Percentiles rank a stretch among this genome's conserved stretches.
These are phyloP conservation scores for Saturnispora besseyi DNA, from an alignment of 805 yeast species.

Conservation along the genomic window DNA sequence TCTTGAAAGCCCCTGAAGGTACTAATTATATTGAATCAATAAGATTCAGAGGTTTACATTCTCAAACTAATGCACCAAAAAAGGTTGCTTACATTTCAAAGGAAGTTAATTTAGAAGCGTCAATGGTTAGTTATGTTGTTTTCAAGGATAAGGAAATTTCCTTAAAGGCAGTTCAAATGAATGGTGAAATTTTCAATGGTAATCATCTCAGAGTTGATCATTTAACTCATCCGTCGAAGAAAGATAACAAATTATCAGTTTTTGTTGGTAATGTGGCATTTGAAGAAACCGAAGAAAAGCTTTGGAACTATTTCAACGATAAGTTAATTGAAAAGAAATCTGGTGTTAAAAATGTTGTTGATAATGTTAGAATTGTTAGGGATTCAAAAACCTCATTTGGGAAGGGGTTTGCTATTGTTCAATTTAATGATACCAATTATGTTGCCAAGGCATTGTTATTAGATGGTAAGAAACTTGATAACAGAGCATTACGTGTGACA, in stretches of 20 bases:
- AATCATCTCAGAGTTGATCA: conserved; percentile 88
- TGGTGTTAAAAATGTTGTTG: conserved; percentile 35
- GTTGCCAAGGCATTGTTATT: conserved; percentile 77
- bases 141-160: conserved; percentile 48
- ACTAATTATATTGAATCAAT: conserved; percentile 47
- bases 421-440: conserved; percentile 61
- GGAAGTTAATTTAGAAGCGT: conserved; percentile 67
- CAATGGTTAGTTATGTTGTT: conserved; percentile 85
- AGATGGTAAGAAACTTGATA: conserved; percentile 53
- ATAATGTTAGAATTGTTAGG: conserved; percentile 82
- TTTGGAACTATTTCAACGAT: conserved; percentile 70
- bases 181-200: conserved; percentile 58
- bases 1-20: conserved; percentile 12
- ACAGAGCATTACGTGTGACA: conserved; percentile 64
- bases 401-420: conserved; percentile 95
- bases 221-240: conserved; percentile 82
- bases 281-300: conserved; percentile 81
- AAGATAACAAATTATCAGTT: conserved; percentile 73
- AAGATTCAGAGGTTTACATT: conserved; percentile 88
- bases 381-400: conserved; percentile 93
- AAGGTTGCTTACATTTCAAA: conserved; percentile 84
- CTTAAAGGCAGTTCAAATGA: conserved; percentile 38
- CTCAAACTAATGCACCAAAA: conserved; percentile 80
- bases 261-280: conserved; percentile 93
- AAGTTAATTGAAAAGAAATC: conserved; percentile 39